These are phyloP conservation scores for Herpetomonas tarakana DNA, from an alignment of 208 protist species.

Conservation along the genomic window DNA sequence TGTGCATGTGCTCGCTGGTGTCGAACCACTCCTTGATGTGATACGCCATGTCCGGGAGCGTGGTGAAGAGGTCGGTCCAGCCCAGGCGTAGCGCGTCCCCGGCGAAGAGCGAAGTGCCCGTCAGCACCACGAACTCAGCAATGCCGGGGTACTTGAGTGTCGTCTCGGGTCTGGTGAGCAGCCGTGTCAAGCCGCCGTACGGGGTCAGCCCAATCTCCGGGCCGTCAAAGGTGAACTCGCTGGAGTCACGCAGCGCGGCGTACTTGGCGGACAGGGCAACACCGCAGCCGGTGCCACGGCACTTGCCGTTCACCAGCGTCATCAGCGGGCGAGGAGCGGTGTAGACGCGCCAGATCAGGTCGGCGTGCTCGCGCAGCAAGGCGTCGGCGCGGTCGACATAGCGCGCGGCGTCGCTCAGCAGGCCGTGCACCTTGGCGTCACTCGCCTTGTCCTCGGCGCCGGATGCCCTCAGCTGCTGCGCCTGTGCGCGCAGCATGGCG, in stretches of 20 bases:
- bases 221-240: constrained; percentile 87
- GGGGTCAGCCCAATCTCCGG: constrained; percentile 80
- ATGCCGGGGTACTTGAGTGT: constrained; percentile 90
- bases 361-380: constrained; percentile 70
- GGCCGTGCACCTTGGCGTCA: constrained; percentile 33
- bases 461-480: constrained; percentile 15
- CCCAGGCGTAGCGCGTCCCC: constrained; percentile 86
- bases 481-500: constrained; percentile 29
- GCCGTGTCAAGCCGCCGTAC: constrained; percentile 75
- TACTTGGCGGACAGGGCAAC: constrained; percentile 86
- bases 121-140: constrained; percentile 89
- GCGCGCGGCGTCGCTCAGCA: constrained; percentile 60
- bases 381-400: constrained; percentile 79
- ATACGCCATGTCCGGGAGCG: constrained; percentile 80
- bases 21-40: constrained; percentile 93
- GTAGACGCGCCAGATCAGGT: constrained; percentile 80
- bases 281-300: constrained; percentile 80
- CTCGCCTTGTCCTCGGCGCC: constrained; percentile 2
- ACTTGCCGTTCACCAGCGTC: constrained; percentile 88
- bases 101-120: constrained; percentile 85
- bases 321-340: constrained; percentile 79
- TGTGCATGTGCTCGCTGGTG: constrained; percentile 89
- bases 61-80: constrained; percentile 89
- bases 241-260: constrained; percentile 71
- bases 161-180: constrained; percentile 80